Evolutionary conservation across 352 stramenopile genomes (phyloP).

Genomic region (Globisporangium irregulare): DNA sequence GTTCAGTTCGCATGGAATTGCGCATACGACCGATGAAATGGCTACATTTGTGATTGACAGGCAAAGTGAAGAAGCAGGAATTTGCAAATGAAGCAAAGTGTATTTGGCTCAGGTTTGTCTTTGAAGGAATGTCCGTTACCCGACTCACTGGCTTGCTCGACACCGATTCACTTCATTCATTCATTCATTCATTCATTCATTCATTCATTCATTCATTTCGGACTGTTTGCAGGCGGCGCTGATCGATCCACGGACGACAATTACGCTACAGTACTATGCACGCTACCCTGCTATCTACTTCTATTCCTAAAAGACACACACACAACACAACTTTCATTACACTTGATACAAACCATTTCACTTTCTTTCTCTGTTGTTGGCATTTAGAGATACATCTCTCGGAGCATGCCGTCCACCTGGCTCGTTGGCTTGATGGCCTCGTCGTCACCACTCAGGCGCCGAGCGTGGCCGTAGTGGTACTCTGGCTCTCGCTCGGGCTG

Average conservation of each 20-base stretch:
- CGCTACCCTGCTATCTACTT: neutral
- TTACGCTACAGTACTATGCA: neutral
- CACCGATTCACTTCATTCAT: neutral
- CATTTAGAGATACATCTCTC: conserved; percentile 5
- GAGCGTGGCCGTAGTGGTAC: neutral
- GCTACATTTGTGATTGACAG: neutral
- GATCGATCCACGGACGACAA: neutral
- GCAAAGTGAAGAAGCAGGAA: neutral
- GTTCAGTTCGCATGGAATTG: neutral
- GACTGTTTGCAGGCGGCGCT: neutral
- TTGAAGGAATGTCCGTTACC: neutral
- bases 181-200: neutral
- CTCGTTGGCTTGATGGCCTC: neutral
- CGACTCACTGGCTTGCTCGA: neutral
- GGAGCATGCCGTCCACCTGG: conserved; percentile 3
- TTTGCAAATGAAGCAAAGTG: no score
- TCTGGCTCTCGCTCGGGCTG: conserved; percentile 7
- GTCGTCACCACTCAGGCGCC: neutral
- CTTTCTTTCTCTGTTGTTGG: neutral
- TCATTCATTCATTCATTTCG: neutral
- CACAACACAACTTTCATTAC: neutral
- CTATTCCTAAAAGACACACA: neutral
- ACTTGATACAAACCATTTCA: neutral
- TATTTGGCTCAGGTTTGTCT: neutral
- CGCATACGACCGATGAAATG: neutral